Percentiles rank a stretch among this genome's conserved stretches.
phyloP scores from a whole-genome alignment of 2,329 filamentous ascomycete species.

The Alternaria rosae region DNA sequence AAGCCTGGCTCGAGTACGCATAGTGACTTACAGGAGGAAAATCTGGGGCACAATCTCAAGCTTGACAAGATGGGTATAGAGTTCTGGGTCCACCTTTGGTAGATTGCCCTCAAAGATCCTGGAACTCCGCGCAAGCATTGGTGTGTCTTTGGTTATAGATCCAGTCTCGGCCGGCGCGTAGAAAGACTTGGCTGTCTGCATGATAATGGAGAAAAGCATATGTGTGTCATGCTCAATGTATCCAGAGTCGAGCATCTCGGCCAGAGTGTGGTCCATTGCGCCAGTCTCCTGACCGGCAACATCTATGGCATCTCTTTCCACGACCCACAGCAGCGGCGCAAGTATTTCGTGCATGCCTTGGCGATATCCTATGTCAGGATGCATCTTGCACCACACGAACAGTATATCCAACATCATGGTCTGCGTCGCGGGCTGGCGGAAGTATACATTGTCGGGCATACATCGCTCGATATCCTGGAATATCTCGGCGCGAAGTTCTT shows the following conservation, averaged over 20 bases:
- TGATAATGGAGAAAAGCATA: slow-evolving; percentile 81
- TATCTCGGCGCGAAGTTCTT: slow-evolving; percentile 85
- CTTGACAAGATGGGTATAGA: slow-evolving; percentile 78
- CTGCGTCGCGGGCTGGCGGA: slow-evolving; percentile 81
- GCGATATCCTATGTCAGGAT: slow-evolving; percentile 87
- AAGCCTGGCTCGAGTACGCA: neutral
- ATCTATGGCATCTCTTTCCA: slow-evolving; percentile 82
- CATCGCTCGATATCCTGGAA: slow-evolving; percentile 91
- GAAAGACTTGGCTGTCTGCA: slow-evolving; percentile 86
- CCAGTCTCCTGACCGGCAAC: slow-evolving; percentile 25
- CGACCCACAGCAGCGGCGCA: slow-evolving; percentile 84
- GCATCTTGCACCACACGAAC: slow-evolving; percentile 93
- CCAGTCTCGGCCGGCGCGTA: slow-evolving; percentile 71
- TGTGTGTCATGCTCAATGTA: slow-evolving; percentile 93
- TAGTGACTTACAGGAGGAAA: slow-evolving; percentile 77
- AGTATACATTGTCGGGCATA: slow-evolving; percentile 89
- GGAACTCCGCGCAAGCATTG: slow-evolving; percentile 85
- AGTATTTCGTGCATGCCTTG: slow-evolving; percentile 98
- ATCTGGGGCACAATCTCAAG: slow-evolving; percentile 96
- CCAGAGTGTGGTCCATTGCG: slow-evolving; percentile 38
- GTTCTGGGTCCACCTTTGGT: slow-evolving; percentile 79
- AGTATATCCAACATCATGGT: slow-evolving; percentile 84
- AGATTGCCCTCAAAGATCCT: slow-evolving; percentile 86
- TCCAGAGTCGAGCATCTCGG: slow-evolving; percentile 68
- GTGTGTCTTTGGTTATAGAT: slow-evolving; percentile 57